Evolutionary conservation across 2,329 filamentous ascomycete genomes (phyloP).

Genomic region (Diaporthe sp.): DNA sequence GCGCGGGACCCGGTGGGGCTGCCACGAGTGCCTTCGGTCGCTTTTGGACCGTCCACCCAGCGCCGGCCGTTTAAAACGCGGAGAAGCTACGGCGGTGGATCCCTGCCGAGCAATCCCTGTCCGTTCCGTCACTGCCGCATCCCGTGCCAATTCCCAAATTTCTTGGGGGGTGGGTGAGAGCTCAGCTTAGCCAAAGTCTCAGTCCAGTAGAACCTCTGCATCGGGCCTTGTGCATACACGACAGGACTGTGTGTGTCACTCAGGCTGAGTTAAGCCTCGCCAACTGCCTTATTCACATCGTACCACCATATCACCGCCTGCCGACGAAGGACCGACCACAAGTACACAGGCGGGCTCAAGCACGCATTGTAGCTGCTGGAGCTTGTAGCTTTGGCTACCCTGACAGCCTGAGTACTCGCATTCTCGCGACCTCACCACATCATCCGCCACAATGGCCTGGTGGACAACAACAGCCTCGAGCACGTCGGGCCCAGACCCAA

Average conservation of each 20-base stretch:
- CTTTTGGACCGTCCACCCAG: slow-evolving; percentile 26
- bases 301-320: background rate
- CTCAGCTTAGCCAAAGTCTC: background rate
- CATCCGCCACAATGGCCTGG: slow-evolving; percentile 40
- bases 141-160: slow-evolving; percentile 7
- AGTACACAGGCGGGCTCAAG: background rate
- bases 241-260: background rate
- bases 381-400: background rate
- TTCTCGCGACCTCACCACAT: background rate
- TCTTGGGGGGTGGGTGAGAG: slow-evolving; percentile 18
- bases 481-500: slow-evolving; percentile 25
- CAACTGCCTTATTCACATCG: background rate
- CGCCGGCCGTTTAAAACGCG: slow-evolving; percentile 20
- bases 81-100: slow-evolving; percentile 9
- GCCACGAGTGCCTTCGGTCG: slow-evolving; percentile 1
- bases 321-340: background rate
- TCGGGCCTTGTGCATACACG: background rate
- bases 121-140: slow-evolving; percentile 13
- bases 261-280: background rate
- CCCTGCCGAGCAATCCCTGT: slow-evolving; percentile 1
- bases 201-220: slow-evolving; percentile 8
- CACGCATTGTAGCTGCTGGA: background rate
- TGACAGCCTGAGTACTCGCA: background rate
- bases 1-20: slow-evolving; percentile 24
- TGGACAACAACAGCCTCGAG: slow-evolving; percentile 35